Evolutionary conservation across 2,329 filamentous ascomycete species (phyloP).

Genomic region (Clonostachys byssicola): DNA sequence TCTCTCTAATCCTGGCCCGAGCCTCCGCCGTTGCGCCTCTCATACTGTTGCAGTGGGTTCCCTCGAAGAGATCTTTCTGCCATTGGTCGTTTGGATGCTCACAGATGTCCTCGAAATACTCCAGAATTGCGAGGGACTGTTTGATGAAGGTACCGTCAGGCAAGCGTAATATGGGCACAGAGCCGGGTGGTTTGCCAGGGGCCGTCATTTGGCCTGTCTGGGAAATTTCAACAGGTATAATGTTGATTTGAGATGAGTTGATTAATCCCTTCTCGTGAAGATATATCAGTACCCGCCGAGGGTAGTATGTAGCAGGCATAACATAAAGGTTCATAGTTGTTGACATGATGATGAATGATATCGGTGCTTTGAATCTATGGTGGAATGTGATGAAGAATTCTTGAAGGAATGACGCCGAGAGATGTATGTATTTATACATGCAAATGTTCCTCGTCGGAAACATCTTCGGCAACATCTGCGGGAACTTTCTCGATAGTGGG

Average conservation of each 20-base stretch:
- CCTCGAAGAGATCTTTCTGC: constrained; percentile 1
- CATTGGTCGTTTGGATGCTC: constrained; percentile 8
- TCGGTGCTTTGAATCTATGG: no score
- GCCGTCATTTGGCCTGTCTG: constrained; percentile 2
- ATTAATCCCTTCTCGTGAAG: not conserved
- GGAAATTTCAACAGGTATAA: not conserved
- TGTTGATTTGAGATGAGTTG: not conserved
- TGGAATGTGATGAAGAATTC: no score
- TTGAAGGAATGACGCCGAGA: no score
- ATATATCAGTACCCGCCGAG: constrained; percentile 1
- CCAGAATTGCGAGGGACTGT: constrained; percentile 13
- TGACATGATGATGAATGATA: no score
- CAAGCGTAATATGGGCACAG: constrained; percentile 9
- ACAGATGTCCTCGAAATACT: constrained; percentile 14
- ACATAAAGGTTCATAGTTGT: not conserved
- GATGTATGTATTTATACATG: no score
- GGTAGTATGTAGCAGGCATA: not conserved
- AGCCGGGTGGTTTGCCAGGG: constrained; percentile 11
- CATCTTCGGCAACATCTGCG: no score
- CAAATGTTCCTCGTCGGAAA: no score
- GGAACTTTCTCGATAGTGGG: no score
- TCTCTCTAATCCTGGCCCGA: not conserved
- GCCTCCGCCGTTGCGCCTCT: not conserved
- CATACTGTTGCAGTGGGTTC: not conserved
- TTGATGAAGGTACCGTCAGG: constrained; percentile 11